phyloP scores from a whole-genome alignment of 495 filamentous ascomycete genomes.

The Tuber microsphaerosporum region DNA sequence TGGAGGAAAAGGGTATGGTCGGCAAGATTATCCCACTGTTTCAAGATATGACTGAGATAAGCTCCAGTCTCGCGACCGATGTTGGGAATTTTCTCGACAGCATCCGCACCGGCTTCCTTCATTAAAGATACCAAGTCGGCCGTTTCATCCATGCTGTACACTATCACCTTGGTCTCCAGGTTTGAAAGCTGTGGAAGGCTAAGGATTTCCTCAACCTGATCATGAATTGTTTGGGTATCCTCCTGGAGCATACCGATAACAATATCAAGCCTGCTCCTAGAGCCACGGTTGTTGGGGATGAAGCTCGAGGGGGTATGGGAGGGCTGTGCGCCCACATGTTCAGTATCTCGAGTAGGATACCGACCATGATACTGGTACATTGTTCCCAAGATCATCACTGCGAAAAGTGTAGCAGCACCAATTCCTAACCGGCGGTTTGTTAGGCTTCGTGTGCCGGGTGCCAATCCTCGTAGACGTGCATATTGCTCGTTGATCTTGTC shows the following conservation, averaged over 20 bases:
- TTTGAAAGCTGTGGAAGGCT: constrained; percentile 30
- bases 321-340: background rate
- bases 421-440: background rate
- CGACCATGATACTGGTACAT: constrained; percentile 14
- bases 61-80: constrained; percentile 46
- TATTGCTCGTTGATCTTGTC: constrained; percentile 45
- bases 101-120: constrained; percentile 36
- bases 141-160: constrained; percentile 44
- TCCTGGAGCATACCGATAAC: constrained; percentile 45
- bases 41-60: constrained; percentile 47
- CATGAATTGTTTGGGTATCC: constrained; percentile 29
- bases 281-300: background rate
- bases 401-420: constrained; percentile 15
- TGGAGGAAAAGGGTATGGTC: constrained; percentile 48
- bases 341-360: constrained; percentile 7
- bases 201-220: constrained; percentile 19
- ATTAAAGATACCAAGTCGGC: constrained; percentile 31
- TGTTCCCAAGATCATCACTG: constrained; percentile 9
- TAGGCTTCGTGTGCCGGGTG: constrained; percentile 5
- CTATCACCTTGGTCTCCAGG: constrained; percentile 38
- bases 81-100: constrained; percentile 42
- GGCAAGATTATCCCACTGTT: constrained; percentile 46
- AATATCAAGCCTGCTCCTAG: constrained; percentile 40
- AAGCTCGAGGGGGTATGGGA: constrained; percentile 14
- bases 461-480: constrained; percentile 6